phyloP scores from a whole-genome alignment of 2,329 filamentous ascomycete genomes.

The Erysiphe neolycopersici region DNA sequence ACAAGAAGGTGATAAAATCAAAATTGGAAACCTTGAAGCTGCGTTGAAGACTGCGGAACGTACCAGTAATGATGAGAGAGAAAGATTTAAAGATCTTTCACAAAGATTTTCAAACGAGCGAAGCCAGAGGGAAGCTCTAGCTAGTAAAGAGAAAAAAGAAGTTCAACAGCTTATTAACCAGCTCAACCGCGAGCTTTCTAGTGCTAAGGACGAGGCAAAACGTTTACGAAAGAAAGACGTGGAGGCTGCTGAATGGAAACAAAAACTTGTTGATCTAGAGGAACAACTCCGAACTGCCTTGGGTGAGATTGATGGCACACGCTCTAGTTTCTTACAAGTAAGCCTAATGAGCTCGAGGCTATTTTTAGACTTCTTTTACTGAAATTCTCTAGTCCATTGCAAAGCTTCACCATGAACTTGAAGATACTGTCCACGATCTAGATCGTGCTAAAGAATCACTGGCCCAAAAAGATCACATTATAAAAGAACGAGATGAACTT shows the following conservation, averaged over 20 bases:
- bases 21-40: conserved; percentile 79
- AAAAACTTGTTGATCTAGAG: conserved; percentile 71
- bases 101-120: conserved; percentile 55
- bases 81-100: conserved; percentile 44
- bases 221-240: conserved; percentile 68
- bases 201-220: conserved; percentile 64
- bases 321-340: conserved; percentile 61
- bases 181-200: conserved; percentile 58
- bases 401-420: conserved; percentile 68
- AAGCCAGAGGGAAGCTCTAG: conserved; percentile 63
- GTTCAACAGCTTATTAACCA: conserved; percentile 84
- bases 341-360: conserved; percentile 5
- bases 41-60: conserved; percentile 56
- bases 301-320: conserved; percentile 65
- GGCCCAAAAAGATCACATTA: conserved; percentile 70
- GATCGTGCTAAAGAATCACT: conserved; percentile 51
- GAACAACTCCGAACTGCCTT: conserved; percentile 66
- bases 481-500: conserved; percentile 68
- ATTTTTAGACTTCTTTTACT: conserved; percentile 1
- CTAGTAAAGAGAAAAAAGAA: conserved; percentile 76
- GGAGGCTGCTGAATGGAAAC: conserved; percentile 76
- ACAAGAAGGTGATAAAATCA: conserved; percentile 92
- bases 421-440: conserved; percentile 58
- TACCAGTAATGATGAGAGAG: conserved; percentile 59
- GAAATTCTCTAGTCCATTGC: conserved; percentile 36